A percentile compares a stretch with the other conserved stretches of the same genome.
These are phyloP conservation scores for Eutrema japonicum DNA, from an alignment of 345 rosid species.

Conservation along the genomic window DNA sequence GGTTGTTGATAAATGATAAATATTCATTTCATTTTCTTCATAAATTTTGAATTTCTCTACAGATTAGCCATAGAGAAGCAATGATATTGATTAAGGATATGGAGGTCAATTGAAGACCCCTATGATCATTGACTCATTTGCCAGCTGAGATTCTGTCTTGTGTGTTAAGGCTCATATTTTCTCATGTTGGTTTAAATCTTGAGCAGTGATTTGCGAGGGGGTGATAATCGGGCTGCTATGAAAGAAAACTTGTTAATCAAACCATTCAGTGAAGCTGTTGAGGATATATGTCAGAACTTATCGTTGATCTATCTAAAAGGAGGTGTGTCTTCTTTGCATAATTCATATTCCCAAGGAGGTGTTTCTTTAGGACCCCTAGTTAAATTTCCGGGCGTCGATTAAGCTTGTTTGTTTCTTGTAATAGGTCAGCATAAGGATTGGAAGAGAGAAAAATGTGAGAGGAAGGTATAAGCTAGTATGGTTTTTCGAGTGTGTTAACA, in stretches of 20 bases:
- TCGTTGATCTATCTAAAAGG: slow-evolving; percentile 81
- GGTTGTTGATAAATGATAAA: slow-evolving; percentile 44
- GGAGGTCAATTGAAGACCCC: slow-evolving; percentile 54
- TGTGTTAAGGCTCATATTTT: slow-evolving; percentile 2
- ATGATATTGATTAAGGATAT: slow-evolving; percentile 59
- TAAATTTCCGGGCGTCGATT: no score
- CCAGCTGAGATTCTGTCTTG: slow-evolving; percentile 11
- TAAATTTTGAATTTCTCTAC: slow-evolving; percentile 30
- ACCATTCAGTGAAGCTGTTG: slow-evolving; percentile 59
- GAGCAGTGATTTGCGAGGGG: slow-evolving; percentile 51
- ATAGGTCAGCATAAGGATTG: no score
- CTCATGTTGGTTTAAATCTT: slow-evolving; percentile 14
- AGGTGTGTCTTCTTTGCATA: slow-evolving; percentile 52
- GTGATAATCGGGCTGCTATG: slow-evolving; percentile 58
- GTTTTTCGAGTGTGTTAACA: no score
- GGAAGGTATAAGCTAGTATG: no score
- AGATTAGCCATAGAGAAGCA: slow-evolving; percentile 62
- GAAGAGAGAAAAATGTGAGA: no score
- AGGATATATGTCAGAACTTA: slow-evolving; percentile 53
- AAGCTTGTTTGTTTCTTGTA: no score
- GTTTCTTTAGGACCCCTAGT: no score
- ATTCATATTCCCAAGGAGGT: slow-evolving; percentile 43
- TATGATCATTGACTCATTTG: slow-evolving; percentile 15
- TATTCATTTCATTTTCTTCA: slow-evolving; percentile 18
- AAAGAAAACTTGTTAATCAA: slow-evolving; percentile 64